Percentiles rank a stretch among this genome's conserved stretches.
Conservation (phyloP, 2,329 filamentous ascomycete species). For the Colletotrichum liaoningense region DNA sequence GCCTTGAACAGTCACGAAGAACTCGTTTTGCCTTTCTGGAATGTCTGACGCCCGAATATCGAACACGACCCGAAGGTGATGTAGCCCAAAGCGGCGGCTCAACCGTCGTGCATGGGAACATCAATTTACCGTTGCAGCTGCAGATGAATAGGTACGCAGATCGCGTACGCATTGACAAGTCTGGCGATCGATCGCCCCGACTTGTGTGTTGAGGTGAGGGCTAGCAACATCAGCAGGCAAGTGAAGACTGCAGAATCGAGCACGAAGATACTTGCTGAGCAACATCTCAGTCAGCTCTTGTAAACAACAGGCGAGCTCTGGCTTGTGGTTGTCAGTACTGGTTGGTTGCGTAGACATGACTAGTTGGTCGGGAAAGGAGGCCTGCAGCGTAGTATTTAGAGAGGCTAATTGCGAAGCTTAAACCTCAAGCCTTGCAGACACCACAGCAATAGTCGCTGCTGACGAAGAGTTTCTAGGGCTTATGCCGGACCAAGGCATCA, state of each 20-base stretch:
- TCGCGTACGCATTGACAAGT: not conserved
- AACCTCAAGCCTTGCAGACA: not conserved
- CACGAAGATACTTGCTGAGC: constrained; percentile 6
- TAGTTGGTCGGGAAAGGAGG: not conserved
- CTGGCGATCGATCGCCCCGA: not conserved
- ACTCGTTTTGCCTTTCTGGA: not conserved
- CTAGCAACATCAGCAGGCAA: not conserved
- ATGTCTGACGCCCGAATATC: not conserved
- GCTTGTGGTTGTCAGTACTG: not conserved
- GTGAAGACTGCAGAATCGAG: not conserved
- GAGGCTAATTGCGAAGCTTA: not conserved
- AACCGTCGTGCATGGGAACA: not conserved
- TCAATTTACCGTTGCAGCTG: not conserved
- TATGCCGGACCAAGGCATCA: not conserved
- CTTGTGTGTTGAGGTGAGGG: not conserved
- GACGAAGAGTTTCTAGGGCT: not conserved
- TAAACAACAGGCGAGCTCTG: not conserved
- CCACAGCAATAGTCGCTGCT: not conserved
- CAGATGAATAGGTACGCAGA: not conserved
- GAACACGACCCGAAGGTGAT: not conserved
- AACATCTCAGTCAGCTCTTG: not conserved
- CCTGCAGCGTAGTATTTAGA: constrained; percentile 3
- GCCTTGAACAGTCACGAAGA: not conserved
- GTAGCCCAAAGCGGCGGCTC: not conserved
- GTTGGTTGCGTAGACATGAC: not conserved